A percentile compares a stretch with the other conserved stretches of the same genome.
Conservation (phyloP, 305 asterid genomes). For the Solanum hybrid region DNA sequence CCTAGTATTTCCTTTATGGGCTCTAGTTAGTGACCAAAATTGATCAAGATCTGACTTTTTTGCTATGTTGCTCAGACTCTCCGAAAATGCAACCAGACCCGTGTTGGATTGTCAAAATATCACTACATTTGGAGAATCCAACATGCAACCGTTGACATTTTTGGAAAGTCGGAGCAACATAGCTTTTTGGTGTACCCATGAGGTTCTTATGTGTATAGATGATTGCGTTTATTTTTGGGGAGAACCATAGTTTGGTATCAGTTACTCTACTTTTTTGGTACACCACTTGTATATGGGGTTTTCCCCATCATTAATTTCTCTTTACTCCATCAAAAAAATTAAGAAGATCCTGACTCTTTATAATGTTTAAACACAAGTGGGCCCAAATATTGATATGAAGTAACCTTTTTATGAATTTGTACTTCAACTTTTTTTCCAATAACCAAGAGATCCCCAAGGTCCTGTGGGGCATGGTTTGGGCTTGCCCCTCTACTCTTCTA, state of each 20-base stretch:
- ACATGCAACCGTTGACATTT: neutral
- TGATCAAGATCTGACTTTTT: neutral
- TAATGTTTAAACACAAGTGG: neutral
- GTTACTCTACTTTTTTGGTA: neutral
- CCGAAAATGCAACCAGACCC: neutral
- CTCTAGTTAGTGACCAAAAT: neutral
- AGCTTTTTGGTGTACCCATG: neutral
- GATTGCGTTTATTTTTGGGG: neutral
- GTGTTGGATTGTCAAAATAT: neutral
- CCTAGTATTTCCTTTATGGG: neutral
- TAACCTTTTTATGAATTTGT: neutral
- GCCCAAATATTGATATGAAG: neutral
- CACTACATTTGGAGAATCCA: neutral
- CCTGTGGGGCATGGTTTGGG: neutral
- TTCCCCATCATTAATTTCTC: neutral
- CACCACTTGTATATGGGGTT: neutral
- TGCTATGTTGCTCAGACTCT: neutral
- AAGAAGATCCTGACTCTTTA: neutral
- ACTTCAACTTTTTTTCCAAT: neutral
- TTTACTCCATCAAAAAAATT: neutral
- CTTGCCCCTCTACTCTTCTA: neutral
- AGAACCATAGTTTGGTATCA: neutral
- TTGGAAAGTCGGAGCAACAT: neutral
- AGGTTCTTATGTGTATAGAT: neutral
- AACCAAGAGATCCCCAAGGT: neutral